Evolutionary conservation across 441 rosid genomes (phyloP), one percentile per base, ranked within the genome.

Genomic region (Euphorbia celastroides): DNA sequence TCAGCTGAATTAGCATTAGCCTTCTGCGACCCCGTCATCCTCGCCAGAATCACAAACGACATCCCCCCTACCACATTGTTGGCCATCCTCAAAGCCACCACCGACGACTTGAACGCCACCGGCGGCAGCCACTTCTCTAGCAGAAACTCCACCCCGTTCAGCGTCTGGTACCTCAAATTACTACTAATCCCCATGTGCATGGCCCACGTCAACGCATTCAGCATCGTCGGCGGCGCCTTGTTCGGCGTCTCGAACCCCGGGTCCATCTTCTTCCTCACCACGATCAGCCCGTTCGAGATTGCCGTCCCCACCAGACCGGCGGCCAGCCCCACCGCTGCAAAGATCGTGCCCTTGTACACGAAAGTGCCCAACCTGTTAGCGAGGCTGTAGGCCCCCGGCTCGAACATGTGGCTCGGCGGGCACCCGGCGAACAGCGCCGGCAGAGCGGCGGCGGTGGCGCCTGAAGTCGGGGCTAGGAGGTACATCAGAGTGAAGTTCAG

Each of bases 401-500:
- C 90, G 48, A 92, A 92, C 92, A 94, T 90, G 77, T 94, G 91
- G 65, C 98, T 80, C 0, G 82, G 32, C 0, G 99, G 99, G 63
- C 94, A 94, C 56, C 50, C 77, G 19, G 86, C 88, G 58, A 94
- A 94, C 34, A 92, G 65, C 4, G 85, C 76, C 14, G 93, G 96
- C 23, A 92, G 83, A 31, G 46, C 32, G 3, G 80, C 57, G 0
- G 85, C 73, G 9, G 93, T 46, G 2, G 86, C 73, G 4, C 84
- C 70, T 3, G 79, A 38, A 2, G 98, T 81, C 1, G 97, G 97
- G 19, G 99, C 98, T 44, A 92, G 70, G 51, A 94, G 80, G 71
- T 92, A 94, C 99, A 94, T 94, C 44, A 94, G 94, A 31, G 88
- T 83, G 78, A 94, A 94, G 72, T 94, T 94, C 66, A 94, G 62